Evolutionary conservation across 257 asterid genomes (phyloP).

Genomic region (Verbascum thapsus): DNA sequence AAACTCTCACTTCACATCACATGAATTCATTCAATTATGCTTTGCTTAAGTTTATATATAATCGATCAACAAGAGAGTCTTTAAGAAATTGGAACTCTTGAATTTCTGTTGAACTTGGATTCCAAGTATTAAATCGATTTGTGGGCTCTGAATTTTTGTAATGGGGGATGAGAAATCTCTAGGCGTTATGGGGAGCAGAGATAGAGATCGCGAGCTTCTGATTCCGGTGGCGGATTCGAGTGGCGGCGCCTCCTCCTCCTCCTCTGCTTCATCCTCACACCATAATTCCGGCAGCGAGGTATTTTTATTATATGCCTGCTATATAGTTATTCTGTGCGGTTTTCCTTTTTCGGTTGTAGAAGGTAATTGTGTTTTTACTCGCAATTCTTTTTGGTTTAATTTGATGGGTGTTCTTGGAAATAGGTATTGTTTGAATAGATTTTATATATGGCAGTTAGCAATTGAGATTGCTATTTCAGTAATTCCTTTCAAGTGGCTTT

Average conservation of each 20-base stretch:
- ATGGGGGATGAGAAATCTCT: conserved; percentile 87
- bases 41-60: too few species aligned
- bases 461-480: conserved; percentile 18
- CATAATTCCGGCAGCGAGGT: conserved; percentile 88
- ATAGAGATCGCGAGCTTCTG: conserved; percentile 94
- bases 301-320: too few species aligned
- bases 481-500: conserved; percentile 14
- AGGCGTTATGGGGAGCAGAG: conserved; percentile 51
- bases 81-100: too few species aligned
- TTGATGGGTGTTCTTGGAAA: conserved; percentile 22
- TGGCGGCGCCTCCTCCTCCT: conserved; percentile 40
- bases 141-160: too few species aligned
- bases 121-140: too few species aligned
- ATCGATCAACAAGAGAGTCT: too few species aligned
- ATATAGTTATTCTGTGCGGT: too few species aligned
- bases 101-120: conserved; percentile 27
- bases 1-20: too few species aligned
- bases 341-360: conserved; percentile 35
- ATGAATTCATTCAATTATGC: too few species aligned
- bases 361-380: background rate
- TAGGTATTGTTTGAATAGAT: background rate
- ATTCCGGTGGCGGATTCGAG: conserved; percentile 80
- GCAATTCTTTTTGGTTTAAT: background rate
- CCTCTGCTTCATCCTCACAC: conserved; percentile 61
- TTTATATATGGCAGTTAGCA: conserved; percentile 17